Conservation (phyloP, 2,329 filamentous ascomycete genomes). For the Pseudocercospora musae region DNA sequence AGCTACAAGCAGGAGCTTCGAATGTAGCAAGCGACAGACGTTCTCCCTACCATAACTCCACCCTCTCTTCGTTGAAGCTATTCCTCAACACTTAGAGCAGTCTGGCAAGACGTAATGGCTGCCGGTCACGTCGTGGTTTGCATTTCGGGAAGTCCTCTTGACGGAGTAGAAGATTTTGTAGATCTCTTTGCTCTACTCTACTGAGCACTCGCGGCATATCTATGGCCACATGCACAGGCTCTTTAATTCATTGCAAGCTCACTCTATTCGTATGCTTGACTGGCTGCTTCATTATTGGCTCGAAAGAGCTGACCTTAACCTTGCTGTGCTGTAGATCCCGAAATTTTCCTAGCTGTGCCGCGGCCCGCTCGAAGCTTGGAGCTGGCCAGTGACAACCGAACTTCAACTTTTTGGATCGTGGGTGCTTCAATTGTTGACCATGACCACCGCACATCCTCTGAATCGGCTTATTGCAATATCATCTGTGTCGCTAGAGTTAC, state of each 20-base stretch:
- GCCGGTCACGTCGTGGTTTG: background rate
- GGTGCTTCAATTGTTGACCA: constrained; percentile 11
- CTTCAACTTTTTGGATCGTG: background rate
- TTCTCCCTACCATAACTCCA: constrained; percentile 8
- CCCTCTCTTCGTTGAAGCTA: background rate
- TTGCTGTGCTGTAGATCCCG: background rate
- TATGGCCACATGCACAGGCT: background rate
- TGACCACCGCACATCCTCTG: constrained; percentile 14
- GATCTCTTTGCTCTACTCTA: background rate
- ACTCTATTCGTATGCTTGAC: too few species aligned
- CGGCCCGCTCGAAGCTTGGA: background rate
- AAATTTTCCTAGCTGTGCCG: background rate
- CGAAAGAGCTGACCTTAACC: background rate
- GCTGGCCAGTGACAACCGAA: background rate
- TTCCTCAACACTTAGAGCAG: background rate
- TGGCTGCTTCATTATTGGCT: background rate
- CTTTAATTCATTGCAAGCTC: background rate
- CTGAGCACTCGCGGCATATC: background rate
- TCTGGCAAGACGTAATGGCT: background rate
- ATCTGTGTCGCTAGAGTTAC: constrained; percentile 15
- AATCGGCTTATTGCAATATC: constrained; percentile 7
- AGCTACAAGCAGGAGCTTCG: constrained; percentile 12
- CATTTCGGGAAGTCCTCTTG: background rate
- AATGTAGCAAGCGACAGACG: constrained; percentile 19
- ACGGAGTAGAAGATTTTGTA: background rate